A percentile compares a stretch with the other conserved stretches of the same genome.
These are phyloP conservation scores for Sphaerulina musiva DNA, from an alignment of 2,329 filamentous ascomycete genomes.

Conservation along the genomic window DNA sequence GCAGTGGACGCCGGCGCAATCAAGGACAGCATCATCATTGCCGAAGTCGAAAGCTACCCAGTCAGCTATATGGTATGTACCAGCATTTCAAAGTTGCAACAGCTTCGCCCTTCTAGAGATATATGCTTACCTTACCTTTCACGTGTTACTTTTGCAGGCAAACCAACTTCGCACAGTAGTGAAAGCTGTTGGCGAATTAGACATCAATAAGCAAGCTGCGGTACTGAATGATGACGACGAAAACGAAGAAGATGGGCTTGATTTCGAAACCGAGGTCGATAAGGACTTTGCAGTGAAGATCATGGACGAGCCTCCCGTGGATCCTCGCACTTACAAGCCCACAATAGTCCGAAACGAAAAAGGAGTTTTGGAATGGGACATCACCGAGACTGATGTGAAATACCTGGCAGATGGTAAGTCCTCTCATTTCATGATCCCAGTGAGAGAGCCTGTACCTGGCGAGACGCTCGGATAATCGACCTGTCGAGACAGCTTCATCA, in stretches of 20 bases:
- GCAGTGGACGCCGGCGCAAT: slow-evolving; percentile 33
- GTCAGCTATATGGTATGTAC: slow-evolving; percentile 28
- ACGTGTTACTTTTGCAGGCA: slow-evolving; percentile 6
- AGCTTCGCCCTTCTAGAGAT: too few relatives aligned
- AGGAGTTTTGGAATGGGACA: slow-evolving; percentile 45
- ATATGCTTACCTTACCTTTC: too few relatives aligned
- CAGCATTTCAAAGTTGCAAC: too few relatives aligned
- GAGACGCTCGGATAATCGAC: too few relatives aligned
- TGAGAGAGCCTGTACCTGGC: too few relatives aligned
- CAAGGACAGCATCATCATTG: slow-evolving; percentile 39
- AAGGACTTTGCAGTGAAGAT: slow-evolving; percentile 35
- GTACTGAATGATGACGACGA: slow-evolving; percentile 16
- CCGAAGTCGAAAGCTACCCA: slow-evolving; percentile 41
- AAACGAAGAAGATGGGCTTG: slow-evolving; percentile 8
- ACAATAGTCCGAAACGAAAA: slow-evolving; percentile 37
- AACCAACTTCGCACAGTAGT: slow-evolving; percentile 32
- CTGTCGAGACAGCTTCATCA: too few relatives aligned
- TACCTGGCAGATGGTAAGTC: slow-evolving; percentile 49
- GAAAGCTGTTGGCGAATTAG: slow-evolving; percentile 31
- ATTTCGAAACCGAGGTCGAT: slow-evolving; percentile 13
- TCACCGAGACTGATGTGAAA: slow-evolving; percentile 52
- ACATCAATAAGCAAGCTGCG: slow-evolving; percentile 22
- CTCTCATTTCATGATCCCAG: too few relatives aligned
- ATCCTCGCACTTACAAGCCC: slow-evolving; percentile 42
- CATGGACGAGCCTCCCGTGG: slow-evolving; percentile 26